These are phyloP conservation scores for Corchorus capsularis DNA, from an alignment of 345 rosid genomes.

Conservation along the genomic window DNA sequence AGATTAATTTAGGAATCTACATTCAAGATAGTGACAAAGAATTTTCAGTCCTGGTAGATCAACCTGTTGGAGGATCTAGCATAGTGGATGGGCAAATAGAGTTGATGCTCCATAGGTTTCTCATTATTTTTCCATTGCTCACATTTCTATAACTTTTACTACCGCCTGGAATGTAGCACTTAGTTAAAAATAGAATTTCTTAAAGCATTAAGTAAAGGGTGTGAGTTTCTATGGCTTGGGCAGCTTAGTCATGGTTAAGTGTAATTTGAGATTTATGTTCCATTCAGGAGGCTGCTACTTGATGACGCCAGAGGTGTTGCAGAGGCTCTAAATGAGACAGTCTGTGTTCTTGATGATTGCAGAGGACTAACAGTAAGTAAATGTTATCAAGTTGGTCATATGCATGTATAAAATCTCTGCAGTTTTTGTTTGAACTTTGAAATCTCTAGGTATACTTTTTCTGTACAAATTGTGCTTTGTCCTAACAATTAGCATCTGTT, in stretches of 20 bases:
- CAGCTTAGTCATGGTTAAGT: background rate
- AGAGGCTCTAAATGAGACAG: constrained; percentile 84
- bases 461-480: background rate
- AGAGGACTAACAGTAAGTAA: constrained; percentile 73
- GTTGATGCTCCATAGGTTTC: constrained; percentile 93
- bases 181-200: background rate
- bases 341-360: constrained; percentile 67
- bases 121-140: constrained; percentile 10
- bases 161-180: background rate
- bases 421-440: constrained; percentile 1
- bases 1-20: constrained; percentile 94
- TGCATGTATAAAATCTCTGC: background rate
- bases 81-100: constrained; percentile 89
- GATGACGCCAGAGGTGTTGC: constrained; percentile 95
- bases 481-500: background rate
- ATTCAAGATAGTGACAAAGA: constrained; percentile 71
- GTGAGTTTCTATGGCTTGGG: constrained; percentile 15
- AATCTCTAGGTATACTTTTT: background rate
- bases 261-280: constrained; percentile 23
- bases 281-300: constrained; percentile 78
- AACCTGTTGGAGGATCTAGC: constrained; percentile 90
- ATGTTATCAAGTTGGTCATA: constrained; percentile 10
- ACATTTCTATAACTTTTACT: constrained; percentile 4
- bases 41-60: constrained; percentile 89
- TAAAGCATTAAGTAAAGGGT: background rate